Evolutionary conservation across 2,329 filamentous ascomycete species (phyloP).

Genomic region (Didymella pinodella): DNA sequence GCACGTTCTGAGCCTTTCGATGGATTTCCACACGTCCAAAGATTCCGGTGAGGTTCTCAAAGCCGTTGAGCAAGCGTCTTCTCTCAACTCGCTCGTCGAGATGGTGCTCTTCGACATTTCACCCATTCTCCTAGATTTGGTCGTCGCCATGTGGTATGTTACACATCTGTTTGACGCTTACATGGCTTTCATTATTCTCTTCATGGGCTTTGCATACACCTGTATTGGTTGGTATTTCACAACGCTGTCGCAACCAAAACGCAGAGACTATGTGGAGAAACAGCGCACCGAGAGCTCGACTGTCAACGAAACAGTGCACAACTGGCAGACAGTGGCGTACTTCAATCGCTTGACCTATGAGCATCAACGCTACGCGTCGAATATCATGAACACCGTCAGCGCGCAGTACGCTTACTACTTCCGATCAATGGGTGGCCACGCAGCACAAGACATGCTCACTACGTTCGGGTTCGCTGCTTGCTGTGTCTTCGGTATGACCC

Average conservation of each 20-base stretch:
- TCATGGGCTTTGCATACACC: slow-evolving; percentile 58
- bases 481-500: slow-evolving; percentile 62
- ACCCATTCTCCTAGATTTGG: slow-evolving; percentile 69
- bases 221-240: slow-evolving; percentile 59
- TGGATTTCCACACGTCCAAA: slow-evolving; percentile 74
- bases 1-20: slow-evolving; percentile 73
- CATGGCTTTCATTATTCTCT: slow-evolving; percentile 51
- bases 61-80: slow-evolving; percentile 69
- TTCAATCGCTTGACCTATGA: slow-evolving; percentile 67
- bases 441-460: slow-evolving; percentile 58
- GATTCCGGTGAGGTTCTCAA: slow-evolving; percentile 70
- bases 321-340: slow-evolving; percentile 67
- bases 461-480: slow-evolving; percentile 59
- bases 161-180: slow-evolving; percentile 69
- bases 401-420: slow-evolving; percentile 47
- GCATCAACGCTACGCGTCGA: slow-evolving; percentile 57
- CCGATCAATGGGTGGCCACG: slow-evolving; percentile 44
- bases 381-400: slow-evolving; percentile 49
- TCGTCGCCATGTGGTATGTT: slow-evolving; percentile 67
- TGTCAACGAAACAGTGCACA: slow-evolving; percentile 66
- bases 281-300: slow-evolving; percentile 60
- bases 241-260: slow-evolving; percentile 53
- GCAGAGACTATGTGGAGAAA: slow-evolving; percentile 53
- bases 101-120: slow-evolving; percentile 66
- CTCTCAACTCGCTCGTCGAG: slow-evolving; percentile 67